Conservation (phyloP, 108 stramenopile species). For the Bacterosira constricta region DNA sequence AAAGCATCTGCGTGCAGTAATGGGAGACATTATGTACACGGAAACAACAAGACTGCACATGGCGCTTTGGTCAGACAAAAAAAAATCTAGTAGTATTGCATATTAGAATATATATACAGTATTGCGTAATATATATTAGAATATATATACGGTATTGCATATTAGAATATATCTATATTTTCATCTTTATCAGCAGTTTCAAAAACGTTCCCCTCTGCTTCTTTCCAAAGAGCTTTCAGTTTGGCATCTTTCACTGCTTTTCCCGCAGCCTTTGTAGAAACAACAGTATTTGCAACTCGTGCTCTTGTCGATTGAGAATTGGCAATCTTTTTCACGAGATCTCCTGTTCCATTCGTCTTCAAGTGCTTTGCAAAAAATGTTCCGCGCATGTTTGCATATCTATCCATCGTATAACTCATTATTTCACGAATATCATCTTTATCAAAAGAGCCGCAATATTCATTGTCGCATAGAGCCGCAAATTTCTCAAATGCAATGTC, state of each 20-base stretch:
- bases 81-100: slow-evolving; percentile 10
- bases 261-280: neutral
- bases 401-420: neutral
- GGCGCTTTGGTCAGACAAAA: neutral
- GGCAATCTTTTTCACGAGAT: neutral
- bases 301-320: neutral
- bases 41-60: neutral
- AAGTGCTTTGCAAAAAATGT: slow-evolving; percentile 5
- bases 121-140: too few species aligned
- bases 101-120: too few species aligned
- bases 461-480: too few species aligned
- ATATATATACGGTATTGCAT: too few species aligned
- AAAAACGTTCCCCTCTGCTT: neutral
- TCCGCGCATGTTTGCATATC: slow-evolving; percentile 12
- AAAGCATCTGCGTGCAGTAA: neutral
- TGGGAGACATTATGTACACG: neutral
- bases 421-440: too few species aligned
- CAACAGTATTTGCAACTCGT: slow-evolving; percentile 5
- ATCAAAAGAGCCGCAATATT: too few species aligned
- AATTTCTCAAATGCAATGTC: too few species aligned
- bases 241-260: neutral
- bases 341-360: slow-evolving; percentile 3
- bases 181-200: neutral
- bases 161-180: neutral
- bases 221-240: neutral